Evolutionary conservation across 2,329 filamentous ascomycete species (phyloP).

Genomic region (Periglandula ipomoeae): DNA sequence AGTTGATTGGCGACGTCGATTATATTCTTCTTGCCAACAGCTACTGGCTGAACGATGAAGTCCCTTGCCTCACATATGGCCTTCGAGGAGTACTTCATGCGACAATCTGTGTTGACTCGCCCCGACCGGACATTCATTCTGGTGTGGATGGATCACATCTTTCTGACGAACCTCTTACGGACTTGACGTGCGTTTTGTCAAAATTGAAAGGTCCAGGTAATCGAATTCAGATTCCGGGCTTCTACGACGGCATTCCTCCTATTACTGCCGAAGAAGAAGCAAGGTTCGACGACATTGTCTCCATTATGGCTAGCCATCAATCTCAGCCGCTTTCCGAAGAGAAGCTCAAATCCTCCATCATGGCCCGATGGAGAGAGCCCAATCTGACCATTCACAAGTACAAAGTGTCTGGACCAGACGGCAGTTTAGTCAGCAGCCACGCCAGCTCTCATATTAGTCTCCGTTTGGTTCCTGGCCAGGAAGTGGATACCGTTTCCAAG

Average conservation of each 20-base stretch:
- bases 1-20: constrained; percentile 80
- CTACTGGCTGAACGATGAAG: constrained; percentile 96
- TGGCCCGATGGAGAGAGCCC: constrained; percentile 91
- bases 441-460: constrained; percentile 85
- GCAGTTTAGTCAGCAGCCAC: constrained; percentile 82
- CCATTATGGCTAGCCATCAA: constrained; percentile 64
- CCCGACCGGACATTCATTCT: constrained; percentile 82
- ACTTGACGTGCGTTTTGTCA: constrained; percentile 74
- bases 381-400: constrained; percentile 91
- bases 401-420: constrained; percentile 84
- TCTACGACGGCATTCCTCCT: constrained; percentile 76
- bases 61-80: constrained; percentile 91
- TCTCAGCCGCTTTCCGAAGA: constrained; percentile 50
- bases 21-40: constrained; percentile 95
- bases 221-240: constrained; percentile 73
- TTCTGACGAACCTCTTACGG: constrained; percentile 84
- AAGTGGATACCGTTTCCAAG: constrained; percentile 66
- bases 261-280: constrained; percentile 67
- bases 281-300: constrained; percentile 76
- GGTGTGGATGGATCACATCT: constrained; percentile 92
- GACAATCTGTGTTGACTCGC: constrained; percentile 78
- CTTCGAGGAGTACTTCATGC: constrained; percentile 89
- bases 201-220: constrained; percentile 76
- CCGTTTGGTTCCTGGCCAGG: constrained; percentile 87
- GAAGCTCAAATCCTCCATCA: constrained; percentile 72